A percentile compares a stretch with the other conserved stretches of the same genome.
Evolutionary conservation across 257 asterid species (phyloP).

Genomic region (Orobanche coerulescens): DNA sequence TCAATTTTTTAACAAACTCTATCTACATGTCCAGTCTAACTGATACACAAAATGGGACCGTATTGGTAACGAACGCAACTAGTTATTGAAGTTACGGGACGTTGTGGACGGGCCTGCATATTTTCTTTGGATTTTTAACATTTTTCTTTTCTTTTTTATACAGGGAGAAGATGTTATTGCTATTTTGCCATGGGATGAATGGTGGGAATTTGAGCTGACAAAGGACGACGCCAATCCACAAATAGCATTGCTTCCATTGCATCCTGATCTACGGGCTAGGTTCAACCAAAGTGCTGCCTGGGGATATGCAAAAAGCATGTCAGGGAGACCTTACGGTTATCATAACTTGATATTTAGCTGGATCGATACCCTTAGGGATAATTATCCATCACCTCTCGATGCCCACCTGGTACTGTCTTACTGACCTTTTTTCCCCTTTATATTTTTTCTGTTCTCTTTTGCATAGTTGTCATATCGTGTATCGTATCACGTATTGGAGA

Average conservation of each 20-base stretch:
- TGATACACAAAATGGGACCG: not conserved
- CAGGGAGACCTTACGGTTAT: slow-evolving; percentile 75
- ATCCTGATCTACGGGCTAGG: slow-evolving; percentile 65
- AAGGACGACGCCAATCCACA: slow-evolving; percentile 80
- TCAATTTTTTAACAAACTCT: not conserved
- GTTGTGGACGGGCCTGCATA: too few relatives aligned
- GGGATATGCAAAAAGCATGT: slow-evolving; percentile 87
- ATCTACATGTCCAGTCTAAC: not conserved
- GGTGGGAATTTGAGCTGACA: slow-evolving; percentile 85
- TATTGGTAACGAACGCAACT: not conserved
- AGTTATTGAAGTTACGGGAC: too few relatives aligned
- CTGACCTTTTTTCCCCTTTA: not conserved
- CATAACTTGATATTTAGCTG: slow-evolving; percentile 91
- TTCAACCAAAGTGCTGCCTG: slow-evolving; percentile 84
- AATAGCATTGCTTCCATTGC: slow-evolving; percentile 79
- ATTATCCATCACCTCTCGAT: slow-evolving; percentile 79
- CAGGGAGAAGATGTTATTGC: slow-evolving; percentile 79
- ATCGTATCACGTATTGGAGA: too few relatives aligned
- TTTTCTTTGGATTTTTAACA: too few relatives aligned
- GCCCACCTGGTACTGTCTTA: slow-evolving; percentile 66
- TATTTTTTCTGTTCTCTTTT: slow-evolving; percentile 15
- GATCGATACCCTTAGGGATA: slow-evolving; percentile 76
- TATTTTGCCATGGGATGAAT: slow-evolving; percentile 82
- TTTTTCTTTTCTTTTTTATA: not conserved
- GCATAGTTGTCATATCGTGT: too few relatives aligned